phyloP scores from a whole-genome alignment of 768 basidiomycete genomes.

The Paxillus rubicundulus region DNA sequence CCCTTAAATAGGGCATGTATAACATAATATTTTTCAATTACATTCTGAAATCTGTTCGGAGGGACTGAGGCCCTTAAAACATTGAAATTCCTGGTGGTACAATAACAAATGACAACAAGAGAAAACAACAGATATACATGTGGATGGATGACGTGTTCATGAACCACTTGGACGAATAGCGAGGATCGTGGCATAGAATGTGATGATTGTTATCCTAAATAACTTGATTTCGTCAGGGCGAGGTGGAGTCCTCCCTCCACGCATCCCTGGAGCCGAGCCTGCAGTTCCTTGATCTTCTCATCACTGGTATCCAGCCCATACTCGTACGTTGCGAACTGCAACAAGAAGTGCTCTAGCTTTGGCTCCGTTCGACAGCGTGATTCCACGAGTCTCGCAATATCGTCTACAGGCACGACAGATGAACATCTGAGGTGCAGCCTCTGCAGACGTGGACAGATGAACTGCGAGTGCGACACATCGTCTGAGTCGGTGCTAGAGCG shows the following conservation, averaged over 20 bases:
- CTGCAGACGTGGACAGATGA: slow-evolving; percentile 24
- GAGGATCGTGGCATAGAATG: background rate
- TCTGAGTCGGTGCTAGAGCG: background rate
- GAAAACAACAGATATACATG: too few relatives aligned
- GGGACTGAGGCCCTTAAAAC: too few relatives aligned
- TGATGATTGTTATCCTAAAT: slow-evolving; percentile 6
- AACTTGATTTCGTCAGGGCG: slow-evolving; percentile 20
- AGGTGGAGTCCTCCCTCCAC: slow-evolving; percentile 27
- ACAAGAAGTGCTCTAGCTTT: slow-evolving; percentile 15
- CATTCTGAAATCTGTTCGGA: too few relatives aligned
- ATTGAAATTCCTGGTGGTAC: too few relatives aligned
- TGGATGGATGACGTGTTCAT: background rate
- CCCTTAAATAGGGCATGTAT: too few relatives aligned
- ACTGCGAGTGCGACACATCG: background rate
- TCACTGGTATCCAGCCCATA: slow-evolving; percentile 30
- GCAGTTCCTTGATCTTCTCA: slow-evolving; percentile 21
- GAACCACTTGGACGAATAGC: background rate
- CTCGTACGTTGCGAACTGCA: slow-evolving; percentile 29
- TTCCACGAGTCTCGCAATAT: slow-evolving; percentile 21
- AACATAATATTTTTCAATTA: too few relatives aligned
- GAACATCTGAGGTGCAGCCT: slow-evolving; percentile 26
- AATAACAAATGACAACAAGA: too few relatives aligned
- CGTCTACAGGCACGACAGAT: slow-evolving; percentile 19
- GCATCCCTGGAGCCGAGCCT: slow-evolving; percentile 7
- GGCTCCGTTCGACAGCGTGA: slow-evolving; percentile 19